phyloP scores from a whole-genome alignment of 768 basidiomycete species.

The Lactarius psammicola region DNA sequence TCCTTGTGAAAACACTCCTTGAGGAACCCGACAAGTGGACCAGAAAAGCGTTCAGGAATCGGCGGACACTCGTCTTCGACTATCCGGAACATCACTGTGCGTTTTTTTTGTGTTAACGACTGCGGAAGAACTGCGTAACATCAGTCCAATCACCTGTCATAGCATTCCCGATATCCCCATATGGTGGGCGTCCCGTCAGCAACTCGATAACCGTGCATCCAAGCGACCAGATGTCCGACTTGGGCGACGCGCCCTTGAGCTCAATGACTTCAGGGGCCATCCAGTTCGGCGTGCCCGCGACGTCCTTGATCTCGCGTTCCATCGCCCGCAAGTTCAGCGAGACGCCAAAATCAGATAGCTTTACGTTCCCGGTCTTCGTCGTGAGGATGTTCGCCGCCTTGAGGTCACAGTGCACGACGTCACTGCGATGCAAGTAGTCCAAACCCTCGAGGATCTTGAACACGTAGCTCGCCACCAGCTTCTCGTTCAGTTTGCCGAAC shows the following conservation, averaged over 20 bases:
- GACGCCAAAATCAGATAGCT: conserved; percentile 96
- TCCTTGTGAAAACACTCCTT: conserved; percentile 89
- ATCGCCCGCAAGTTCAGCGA: conserved; percentile 93
- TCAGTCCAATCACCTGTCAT: conserved; percentile 66
- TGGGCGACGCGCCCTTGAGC: conserved; percentile 86
- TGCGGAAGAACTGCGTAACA: background rate
- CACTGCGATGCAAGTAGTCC: conserved; percentile 83
- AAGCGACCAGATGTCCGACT: conserved; percentile 94
- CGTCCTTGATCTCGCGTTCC: conserved; percentile 79
- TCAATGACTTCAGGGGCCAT: conserved; percentile 99
- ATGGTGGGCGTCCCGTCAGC: conserved; percentile 88
- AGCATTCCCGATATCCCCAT: conserved; percentile 82
- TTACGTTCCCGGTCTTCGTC: conserved; percentile 96
- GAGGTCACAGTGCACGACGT: conserved; percentile 96
- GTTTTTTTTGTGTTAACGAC: background rate
- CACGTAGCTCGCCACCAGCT: conserved; percentile 87
- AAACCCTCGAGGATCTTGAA: conserved; percentile 96
- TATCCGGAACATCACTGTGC: conserved; percentile 91
- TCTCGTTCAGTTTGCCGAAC: conserved; percentile 92
- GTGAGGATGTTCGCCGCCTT: conserved; percentile 99
- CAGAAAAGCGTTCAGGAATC: conserved; percentile 75
- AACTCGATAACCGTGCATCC: conserved; percentile 95
- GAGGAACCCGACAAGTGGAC: conserved; percentile 77
- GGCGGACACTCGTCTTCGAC: conserved; percentile 92
- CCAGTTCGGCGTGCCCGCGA: conserved; percentile 97